Percentiles rank a stretch among this genome's conserved stretches.
phyloP scores from a whole-genome alignment of 805 yeast species.

The Candida alai region DNA sequence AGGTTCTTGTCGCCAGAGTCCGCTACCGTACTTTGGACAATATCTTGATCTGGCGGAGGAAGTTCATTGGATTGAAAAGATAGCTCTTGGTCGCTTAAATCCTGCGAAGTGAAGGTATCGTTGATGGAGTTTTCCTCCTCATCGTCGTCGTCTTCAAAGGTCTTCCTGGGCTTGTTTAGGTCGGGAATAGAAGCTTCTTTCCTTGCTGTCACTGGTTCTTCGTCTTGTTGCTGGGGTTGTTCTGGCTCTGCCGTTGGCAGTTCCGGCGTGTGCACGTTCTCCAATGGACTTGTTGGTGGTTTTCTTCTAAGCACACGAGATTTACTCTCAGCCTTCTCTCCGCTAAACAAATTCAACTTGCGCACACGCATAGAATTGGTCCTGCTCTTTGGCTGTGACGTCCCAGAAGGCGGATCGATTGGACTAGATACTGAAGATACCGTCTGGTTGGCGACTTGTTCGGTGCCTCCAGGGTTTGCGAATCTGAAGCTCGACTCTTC shows the following conservation, averaged over 20 bases:
- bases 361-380: slow-evolving; percentile 39
- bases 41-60: neutral
- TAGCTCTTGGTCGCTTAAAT: slow-evolving; percentile 2
- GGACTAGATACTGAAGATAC: too few relatives aligned
- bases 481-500: neutral
- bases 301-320: slow-evolving; percentile 4
- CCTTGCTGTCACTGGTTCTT: slow-evolving; percentile 14
- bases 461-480: slow-evolving; percentile 21
- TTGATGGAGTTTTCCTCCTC: slow-evolving; percentile 1
- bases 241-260: too few relatives aligned
- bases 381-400: slow-evolving; percentile 33
- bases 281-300: slow-evolving; percentile 10
- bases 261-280: too few relatives aligned
- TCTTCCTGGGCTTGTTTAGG: slow-evolving; percentile 8
- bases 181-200: too few relatives aligned
- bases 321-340: slow-evolving; percentile 5
- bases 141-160: slow-evolving; percentile 3
- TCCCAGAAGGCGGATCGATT: slow-evolving; percentile 34
- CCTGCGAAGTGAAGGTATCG: neutral
- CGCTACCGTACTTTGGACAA: neutral
- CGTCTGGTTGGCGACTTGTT: too few relatives aligned
- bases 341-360: slow-evolving; percentile 34
- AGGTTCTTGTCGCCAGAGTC: neutral
- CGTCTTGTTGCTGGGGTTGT: neutral
- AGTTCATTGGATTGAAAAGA: slow-evolving; percentile 2